phyloP scores from a whole-genome alignment of 176 grass and related monocot species.

The Saccharum officinarum region DNA sequence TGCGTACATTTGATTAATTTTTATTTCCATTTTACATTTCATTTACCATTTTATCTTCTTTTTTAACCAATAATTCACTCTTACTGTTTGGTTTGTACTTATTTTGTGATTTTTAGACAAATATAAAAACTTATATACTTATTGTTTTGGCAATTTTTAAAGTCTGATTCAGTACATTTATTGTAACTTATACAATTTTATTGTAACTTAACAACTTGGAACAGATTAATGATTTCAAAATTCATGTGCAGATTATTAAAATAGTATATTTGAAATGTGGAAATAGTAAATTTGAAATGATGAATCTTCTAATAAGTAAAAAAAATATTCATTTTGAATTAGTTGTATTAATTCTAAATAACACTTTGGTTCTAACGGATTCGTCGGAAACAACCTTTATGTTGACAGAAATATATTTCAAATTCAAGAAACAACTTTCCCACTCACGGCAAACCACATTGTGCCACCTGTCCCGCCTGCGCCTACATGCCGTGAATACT shows the following conservation, averaged over 20 bases:
- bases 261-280: neutral
- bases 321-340: neutral
- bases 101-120: neutral
- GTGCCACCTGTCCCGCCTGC: neutral
- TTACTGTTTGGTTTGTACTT: neutral
- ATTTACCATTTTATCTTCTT: neutral
- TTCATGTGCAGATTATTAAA: neutral
- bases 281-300: neutral
- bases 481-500: conserved; percentile 18
- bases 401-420: neutral
- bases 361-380: neutral
- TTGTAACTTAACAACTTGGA: neutral
- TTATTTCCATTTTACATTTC: neutral
- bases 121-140: neutral
- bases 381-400: neutral
- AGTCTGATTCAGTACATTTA: neutral
- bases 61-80: neutral
- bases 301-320: neutral
- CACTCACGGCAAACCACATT: neutral
- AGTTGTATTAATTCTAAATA: neutral
- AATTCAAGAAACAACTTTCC: neutral
- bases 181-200: neutral
- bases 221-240: neutral
- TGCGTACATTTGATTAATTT: neutral
- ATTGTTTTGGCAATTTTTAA: neutral